These are phyloP conservation scores for Ligustrum vulgare DNA, from an alignment of 257 asterid genomes.

Conservation along the genomic window DNA sequence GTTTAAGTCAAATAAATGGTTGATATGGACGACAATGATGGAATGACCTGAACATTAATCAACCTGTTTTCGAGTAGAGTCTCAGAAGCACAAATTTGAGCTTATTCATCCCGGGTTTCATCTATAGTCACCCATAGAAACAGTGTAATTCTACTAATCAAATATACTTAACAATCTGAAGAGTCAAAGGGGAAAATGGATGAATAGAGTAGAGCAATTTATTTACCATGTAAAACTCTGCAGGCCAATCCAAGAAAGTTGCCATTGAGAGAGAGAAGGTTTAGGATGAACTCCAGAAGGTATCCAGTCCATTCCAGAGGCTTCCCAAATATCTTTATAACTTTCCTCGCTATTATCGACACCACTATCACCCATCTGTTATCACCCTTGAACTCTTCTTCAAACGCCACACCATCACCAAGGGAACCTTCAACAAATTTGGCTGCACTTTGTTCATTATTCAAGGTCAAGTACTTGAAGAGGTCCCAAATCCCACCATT, in stretches of 20 bases:
- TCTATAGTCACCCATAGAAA: not conserved
- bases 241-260: conserved; percentile 52
- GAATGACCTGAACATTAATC: too few relatives aligned
- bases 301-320: conserved; percentile 79
- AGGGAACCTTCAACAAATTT: conserved; percentile 52
- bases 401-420: conserved; percentile 25
- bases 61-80: too few relatives aligned
- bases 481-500: conserved; percentile 78
- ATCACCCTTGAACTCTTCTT: conserved; percentile 14
- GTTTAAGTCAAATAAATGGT: too few relatives aligned
- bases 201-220: conserved; percentile 8
- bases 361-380: conserved; percentile 75
- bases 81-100: too few relatives aligned
- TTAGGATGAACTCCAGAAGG: conserved; percentile 66
- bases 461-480: conserved; percentile 44
- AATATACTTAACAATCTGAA: too few relatives aligned
- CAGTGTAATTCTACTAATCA: too few relatives aligned
- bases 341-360: conserved; percentile 64
- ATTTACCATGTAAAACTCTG: conserved; percentile 64
- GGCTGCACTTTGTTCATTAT: conserved; percentile 39
- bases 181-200: too few relatives aligned
- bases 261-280: conserved; percentile 70
- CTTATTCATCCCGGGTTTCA: too few relatives aligned
- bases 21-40: too few relatives aligned
- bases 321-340: conserved; percentile 55